These are phyloP conservation scores for Pythium guiyangense DNA, from an alignment of 352 stramenopile species.

Conservation along the genomic window DNA sequence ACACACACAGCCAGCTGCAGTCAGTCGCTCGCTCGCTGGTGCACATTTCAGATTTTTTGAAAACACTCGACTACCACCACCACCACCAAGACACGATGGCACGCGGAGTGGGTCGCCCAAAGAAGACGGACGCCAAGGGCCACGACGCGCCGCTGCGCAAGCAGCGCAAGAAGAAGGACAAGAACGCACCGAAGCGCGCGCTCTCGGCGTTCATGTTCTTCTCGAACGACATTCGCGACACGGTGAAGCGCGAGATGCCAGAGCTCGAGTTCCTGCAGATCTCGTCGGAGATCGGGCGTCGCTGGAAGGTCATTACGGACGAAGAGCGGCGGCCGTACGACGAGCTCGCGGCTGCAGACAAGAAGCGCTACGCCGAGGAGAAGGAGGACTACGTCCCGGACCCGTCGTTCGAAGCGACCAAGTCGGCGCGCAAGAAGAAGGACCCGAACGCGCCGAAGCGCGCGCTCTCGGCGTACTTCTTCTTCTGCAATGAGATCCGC, in stretches of 20 bases:
- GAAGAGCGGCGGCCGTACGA: slow-evolving; percentile 79
- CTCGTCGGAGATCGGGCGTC: slow-evolving; percentile 81
- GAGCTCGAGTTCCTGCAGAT: slow-evolving; percentile 83
- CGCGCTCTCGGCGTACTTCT: slow-evolving; percentile 92
- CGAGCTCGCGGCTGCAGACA: slow-evolving; percentile 79
- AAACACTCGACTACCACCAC: slow-evolving; percentile 7
- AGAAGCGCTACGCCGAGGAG: slow-evolving; percentile 84
- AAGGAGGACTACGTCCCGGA: slow-evolving; percentile 89
- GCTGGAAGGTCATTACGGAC: slow-evolving; percentile 72
- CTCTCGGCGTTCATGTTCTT: slow-evolving; percentile 92
- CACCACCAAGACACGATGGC: slow-evolving; percentile 32
- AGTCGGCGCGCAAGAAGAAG: slow-evolving; percentile 83
- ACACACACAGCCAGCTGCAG: neutral
- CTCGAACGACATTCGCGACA: slow-evolving; percentile 86
- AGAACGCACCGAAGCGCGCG: slow-evolving; percentile 87
- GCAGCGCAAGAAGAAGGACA: slow-evolving; percentile 90
- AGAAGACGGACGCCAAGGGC: slow-evolving; percentile 47
- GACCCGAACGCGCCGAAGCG: slow-evolving; percentile 93
- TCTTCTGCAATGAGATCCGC: slow-evolving; percentile 94
- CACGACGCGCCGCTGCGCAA: slow-evolving; percentile 59
- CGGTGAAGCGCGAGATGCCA: slow-evolving; percentile 86
- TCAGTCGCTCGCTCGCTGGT: slow-evolving; percentile 18
- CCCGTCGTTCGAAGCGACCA: slow-evolving; percentile 65
- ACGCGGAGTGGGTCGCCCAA: slow-evolving; percentile 57
- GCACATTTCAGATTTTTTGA: slow-evolving; percentile 29